Base-by-base conservation (phyloP, 2,329 filamentous ascomycete genomes). In the Alternaria incomplexa region DNA sequence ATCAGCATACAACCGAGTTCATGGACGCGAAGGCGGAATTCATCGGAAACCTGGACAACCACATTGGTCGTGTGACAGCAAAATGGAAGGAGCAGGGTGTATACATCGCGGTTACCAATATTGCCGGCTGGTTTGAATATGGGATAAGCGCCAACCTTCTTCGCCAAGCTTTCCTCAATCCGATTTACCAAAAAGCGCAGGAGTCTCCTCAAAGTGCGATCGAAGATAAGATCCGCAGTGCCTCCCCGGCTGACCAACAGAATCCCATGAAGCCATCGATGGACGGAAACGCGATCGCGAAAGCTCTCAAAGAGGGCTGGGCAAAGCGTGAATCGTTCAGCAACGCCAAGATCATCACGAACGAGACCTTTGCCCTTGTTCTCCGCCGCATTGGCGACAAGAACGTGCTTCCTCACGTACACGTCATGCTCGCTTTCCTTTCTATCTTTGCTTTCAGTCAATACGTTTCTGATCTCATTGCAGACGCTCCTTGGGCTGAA, bases 361-460 rank as follows among this genome's bases (percentile, higher is more conserved):
- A 81, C 32, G 73, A 79, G 3, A 86, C 83, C 0, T 82, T 85
- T 43, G 67, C 77, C 4, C 74, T 87, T 1, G 82, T 86, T 1
- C 81, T 89, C 8, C 76, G 78, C 3, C 83, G 88, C 0, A 82
- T 84, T 26, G 85, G 84, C 0, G 88, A 91, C 47, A 80, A 83
- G 3, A 88, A 89, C 63, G 85, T 88, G 3, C 80, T 91, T 2
- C 85, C 89, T 0, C 91, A 88, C 70, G 71, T 91, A 0, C 89
- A 92, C 66, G 84, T 88, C 0, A 84, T 85, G 5, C 79, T 93
- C 25, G 85, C 87, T 0, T 91, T 91, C 68, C 73, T 92, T 85
- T 77, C 73, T 61, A 13, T 76, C 81, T 17, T 74, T 87, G 64
- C 73, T 58, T 69, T 72, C 8, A 69, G 73, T 46, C 54, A 57